Evolutionary conservation across 208 protist genomes (phyloP).

Genomic region (Trypanosoma theileri): DNA sequence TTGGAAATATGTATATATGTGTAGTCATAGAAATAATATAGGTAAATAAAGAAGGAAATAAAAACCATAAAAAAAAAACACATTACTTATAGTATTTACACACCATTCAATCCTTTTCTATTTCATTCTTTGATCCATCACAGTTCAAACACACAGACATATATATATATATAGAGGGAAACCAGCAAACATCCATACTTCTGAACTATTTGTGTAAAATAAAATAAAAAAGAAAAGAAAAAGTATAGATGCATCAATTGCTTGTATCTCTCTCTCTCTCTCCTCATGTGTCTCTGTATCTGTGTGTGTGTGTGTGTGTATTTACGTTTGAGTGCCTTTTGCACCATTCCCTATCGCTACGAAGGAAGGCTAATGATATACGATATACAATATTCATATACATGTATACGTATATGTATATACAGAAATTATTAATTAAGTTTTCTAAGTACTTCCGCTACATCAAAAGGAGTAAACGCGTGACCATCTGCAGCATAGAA

Average conservation of each 20-base stretch:
- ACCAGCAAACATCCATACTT: slow-evolving; percentile 5
- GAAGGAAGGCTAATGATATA: neutral
- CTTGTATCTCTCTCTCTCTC: neutral
- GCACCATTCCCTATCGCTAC: neutral
- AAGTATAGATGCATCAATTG: slow-evolving; percentile 3
- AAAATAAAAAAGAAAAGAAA: neutral
- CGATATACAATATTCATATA: neutral
- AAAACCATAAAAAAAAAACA: neutral
- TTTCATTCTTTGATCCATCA: neutral
- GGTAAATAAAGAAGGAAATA: neutral
- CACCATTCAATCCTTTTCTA: neutral
- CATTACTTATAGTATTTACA: neutral
- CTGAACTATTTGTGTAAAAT: neutral
- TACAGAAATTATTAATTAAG: slow-evolving; percentile 13
- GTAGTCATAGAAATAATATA: neutral
- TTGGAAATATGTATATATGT: neutral
- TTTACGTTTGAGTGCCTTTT: neutral
- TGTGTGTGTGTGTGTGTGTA: neutral
- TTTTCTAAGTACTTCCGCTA: slow-evolving; percentile 58
- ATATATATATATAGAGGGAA: neutral
- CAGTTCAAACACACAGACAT: neutral
- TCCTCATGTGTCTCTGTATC: neutral
- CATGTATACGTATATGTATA: slow-evolving; percentile 6
- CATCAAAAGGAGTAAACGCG: slow-evolving; percentile 90
- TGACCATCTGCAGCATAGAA: slow-evolving; percentile 95